Conservation (phyloP, 352 stramenopile species). For the Aphanomyces astaci region DNA sequence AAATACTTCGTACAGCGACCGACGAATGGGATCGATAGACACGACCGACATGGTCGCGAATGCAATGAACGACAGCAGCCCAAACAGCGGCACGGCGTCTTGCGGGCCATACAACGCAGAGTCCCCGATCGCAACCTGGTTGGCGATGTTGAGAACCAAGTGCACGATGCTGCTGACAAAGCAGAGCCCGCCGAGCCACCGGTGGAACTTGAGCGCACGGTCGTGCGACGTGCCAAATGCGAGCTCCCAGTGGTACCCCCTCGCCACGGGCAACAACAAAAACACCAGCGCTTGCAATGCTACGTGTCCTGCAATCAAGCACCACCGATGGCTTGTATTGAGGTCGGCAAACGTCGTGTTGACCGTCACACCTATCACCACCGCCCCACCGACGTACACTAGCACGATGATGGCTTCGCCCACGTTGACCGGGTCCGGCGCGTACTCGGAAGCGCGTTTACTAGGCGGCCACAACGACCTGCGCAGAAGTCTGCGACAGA, state of each 20-base stretch:
- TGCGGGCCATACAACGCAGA: constrained; percentile 33
- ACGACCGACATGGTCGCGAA: constrained; percentile 48
- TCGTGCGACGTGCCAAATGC: constrained; percentile 72
- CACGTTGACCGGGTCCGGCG: constrained; percentile 46
- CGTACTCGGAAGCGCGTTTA: constrained; percentile 37
- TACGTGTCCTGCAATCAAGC: constrained; percentile 33
- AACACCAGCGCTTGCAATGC: constrained; percentile 71
- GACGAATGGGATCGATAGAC: constrained; percentile 55
- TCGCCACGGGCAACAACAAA: constrained; percentile 56
- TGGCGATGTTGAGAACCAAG: constrained; percentile 40
- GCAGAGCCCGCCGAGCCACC: constrained; percentile 60
- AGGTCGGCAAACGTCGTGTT: constrained; percentile 32
- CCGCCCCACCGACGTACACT: constrained; percentile 47
- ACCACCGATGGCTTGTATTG: constrained; percentile 20
- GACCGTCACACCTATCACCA: constrained; percentile 34
- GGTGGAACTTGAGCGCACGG: constrained; percentile 79
- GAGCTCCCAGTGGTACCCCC: constrained; percentile 48
- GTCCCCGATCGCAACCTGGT: constrained; percentile 29
- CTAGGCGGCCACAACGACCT: constrained; percentile 39
- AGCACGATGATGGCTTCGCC: constrained; percentile 58
- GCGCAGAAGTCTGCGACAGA: constrained; percentile 33
- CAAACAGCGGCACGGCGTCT: constrained; percentile 45
- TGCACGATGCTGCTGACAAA: constrained; percentile 51
- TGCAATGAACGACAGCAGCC: constrained; percentile 51
- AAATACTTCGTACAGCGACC: constrained; percentile 63